Conservation (phyloP, 2,329 filamentous ascomycete genomes). For the Chaetomium strumarium region DNA sequence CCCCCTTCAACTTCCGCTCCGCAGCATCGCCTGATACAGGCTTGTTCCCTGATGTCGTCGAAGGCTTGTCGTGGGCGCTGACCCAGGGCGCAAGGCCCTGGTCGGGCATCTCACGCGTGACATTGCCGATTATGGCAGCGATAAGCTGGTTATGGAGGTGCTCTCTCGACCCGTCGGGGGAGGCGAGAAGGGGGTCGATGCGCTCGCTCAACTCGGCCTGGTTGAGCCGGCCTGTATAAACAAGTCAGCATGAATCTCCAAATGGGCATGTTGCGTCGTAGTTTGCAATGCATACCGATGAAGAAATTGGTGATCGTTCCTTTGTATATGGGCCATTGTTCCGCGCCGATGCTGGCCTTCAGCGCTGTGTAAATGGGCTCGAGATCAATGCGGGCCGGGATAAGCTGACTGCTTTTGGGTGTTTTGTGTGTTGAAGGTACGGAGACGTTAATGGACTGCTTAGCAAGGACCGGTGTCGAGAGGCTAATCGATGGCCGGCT, state of each 20-base stretch:
- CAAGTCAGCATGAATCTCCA: slow-evolving; percentile 27
- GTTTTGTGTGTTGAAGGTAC: slow-evolving; percentile 45
- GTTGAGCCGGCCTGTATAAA: slow-evolving; percentile 51
- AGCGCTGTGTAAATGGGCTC: slow-evolving; percentile 59
- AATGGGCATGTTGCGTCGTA: neutral
- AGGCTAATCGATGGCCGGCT: slow-evolving; percentile 55
- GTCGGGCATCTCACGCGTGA: slow-evolving; percentile 63
- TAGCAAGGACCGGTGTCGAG: slow-evolving; percentile 52
- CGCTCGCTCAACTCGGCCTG: slow-evolving; percentile 54
- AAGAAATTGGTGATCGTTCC: slow-evolving; percentile 57
- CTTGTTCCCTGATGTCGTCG: slow-evolving; percentile 51
- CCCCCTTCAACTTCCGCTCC: slow-evolving; percentile 59
- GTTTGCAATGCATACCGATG: slow-evolving; percentile 43
- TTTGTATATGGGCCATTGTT: slow-evolving; percentile 61
- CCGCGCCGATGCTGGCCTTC: slow-evolving; percentile 52
- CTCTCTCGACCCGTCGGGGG: slow-evolving; percentile 51
- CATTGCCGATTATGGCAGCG: slow-evolving; percentile 61
- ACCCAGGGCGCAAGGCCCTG: slow-evolving; percentile 64
- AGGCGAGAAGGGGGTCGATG: slow-evolving; percentile 55
- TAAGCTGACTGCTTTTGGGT: slow-evolving; percentile 55
- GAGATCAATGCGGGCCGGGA: slow-evolving; percentile 61
- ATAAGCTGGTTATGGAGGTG: slow-evolving; percentile 65
- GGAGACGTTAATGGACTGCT: slow-evolving; percentile 52
- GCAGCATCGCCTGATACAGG: slow-evolving; percentile 59
- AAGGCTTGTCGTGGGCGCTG: slow-evolving; percentile 63